Percentiles rank a stretch among this genome's conserved stretches.
Evolutionary conservation across 2,329 filamentous ascomycete genomes (phyloP).

Genomic region (Metarhizium guizhouense): DNA sequence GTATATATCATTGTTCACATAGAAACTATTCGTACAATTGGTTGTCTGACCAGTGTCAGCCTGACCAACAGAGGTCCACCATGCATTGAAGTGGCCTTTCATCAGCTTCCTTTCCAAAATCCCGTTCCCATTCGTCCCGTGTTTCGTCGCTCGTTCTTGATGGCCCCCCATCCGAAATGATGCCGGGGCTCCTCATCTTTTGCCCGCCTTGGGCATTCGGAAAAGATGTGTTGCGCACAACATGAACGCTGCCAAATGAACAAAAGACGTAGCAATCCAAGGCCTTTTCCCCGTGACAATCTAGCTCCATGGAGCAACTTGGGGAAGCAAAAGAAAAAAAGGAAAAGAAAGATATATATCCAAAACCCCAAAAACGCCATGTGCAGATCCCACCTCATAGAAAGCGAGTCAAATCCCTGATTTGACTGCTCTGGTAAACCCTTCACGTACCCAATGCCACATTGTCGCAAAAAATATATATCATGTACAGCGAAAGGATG

Average conservation of each 20-base stretch:
- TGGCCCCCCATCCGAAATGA: background rate
- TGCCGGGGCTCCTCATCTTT: background rate
- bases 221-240: background rate
- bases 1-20: slow-evolving; percentile 11
- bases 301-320: background rate
- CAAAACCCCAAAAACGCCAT: slow-evolving; percentile 10
- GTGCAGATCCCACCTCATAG: slow-evolving; percentile 12
- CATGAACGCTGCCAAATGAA: slow-evolving; percentile 12
- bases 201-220: slow-evolving; percentile 1
- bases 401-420: slow-evolving; percentile 7
- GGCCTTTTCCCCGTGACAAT: background rate
- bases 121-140: background rate
- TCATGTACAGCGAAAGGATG: slow-evolving; percentile 8
- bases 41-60: background rate
- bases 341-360: slow-evolving; percentile 1
- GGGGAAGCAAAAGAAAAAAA: slow-evolving; percentile 5
- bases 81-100: background rate
- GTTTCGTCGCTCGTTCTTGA: background rate
- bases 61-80: background rate
- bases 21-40: slow-evolving; percentile 11
- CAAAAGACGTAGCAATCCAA: background rate
- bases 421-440: background rate
- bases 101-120: background rate
- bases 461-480: slow-evolving; percentile 3
- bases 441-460: background rate